These are phyloP conservation scores for Dactylellina cionopaga DNA, from an alignment of 2,329 filamentous ascomycete species.

Conservation along the genomic window DNA sequence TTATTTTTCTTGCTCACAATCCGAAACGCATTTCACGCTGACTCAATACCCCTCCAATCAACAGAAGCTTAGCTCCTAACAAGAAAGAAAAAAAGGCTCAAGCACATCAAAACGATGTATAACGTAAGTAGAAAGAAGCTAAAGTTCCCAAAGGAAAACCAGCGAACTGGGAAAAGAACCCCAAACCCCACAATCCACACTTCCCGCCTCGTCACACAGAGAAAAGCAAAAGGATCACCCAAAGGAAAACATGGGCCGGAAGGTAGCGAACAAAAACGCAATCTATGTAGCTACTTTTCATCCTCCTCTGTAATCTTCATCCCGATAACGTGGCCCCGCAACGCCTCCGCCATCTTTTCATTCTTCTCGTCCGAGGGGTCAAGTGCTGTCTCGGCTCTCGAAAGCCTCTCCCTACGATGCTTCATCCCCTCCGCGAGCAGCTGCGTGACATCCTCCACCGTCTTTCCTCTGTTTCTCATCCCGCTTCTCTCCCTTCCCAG, in stretches of 20 bases:
- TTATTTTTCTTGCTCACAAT: conserved; percentile 5
- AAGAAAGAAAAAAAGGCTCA: neutral
- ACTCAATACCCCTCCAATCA: neutral
- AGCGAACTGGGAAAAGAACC: neutral
- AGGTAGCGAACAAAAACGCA: neutral
- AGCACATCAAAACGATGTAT: neutral
- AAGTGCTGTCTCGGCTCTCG: conserved; percentile 29
- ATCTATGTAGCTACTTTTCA: conserved; percentile 16
- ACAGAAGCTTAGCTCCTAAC: conserved; percentile 1
- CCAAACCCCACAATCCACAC: conserved; percentile 1
- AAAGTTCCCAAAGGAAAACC: neutral
- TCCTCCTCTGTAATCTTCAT: conserved; percentile 34
- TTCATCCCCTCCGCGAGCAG: conserved; percentile 50
- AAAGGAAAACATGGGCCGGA: neutral
- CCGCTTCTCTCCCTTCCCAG: conserved; percentile 45
- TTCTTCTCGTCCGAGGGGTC: conserved; percentile 17
- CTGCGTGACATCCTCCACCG: conserved; percentile 47
- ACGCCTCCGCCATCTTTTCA: conserved; percentile 28
- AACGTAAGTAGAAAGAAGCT: no score
- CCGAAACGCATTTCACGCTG: neutral
- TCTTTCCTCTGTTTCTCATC: conserved; percentile 44
- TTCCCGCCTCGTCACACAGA: neutral
- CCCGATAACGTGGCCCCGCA: conserved; percentile 7
- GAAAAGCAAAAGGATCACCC: conserved; percentile 17
- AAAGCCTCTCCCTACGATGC: conserved; percentile 50